A percentile compares a stretch with the other conserved stretches of the same genome.
Conservation (phyloP, 352 stramenopile genomes). For the Pythium myriotylum region DNA sequence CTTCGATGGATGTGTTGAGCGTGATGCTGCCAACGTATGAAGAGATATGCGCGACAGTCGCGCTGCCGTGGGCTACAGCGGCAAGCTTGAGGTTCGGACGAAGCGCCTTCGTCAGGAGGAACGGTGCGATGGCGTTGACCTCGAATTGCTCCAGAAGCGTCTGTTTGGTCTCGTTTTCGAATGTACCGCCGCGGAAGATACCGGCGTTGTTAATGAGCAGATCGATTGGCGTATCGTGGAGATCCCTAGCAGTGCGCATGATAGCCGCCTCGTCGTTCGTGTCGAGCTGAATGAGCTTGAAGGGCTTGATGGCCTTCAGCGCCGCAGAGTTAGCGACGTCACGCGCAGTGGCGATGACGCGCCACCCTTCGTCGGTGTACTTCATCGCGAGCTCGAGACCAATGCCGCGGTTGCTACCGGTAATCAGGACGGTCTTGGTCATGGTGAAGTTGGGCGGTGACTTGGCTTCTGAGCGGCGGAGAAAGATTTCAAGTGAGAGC, state of each 20-base stretch:
- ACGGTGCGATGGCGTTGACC: conserved; percentile 56
- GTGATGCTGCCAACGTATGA: conserved; percentile 47
- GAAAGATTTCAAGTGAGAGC: too few species aligned
- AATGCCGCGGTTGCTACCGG: conserved; percentile 32
- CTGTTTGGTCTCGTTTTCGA: conserved; percentile 36
- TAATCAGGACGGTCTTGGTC: conserved; percentile 33
- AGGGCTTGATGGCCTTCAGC: conserved; percentile 16
- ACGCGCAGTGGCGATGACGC: conserved; percentile 23
- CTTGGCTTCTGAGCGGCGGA: too few species aligned
- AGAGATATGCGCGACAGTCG: conserved; percentile 37
- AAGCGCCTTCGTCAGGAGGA: conserved; percentile 54
- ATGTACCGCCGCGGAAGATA: conserved; percentile 26
- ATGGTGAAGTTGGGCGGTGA: neutral
- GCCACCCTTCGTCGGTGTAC: conserved; percentile 21
- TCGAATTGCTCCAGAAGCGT: conserved; percentile 55
- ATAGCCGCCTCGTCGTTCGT: conserved; percentile 44
- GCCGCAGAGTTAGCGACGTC: conserved; percentile 2
- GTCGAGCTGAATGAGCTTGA: conserved; percentile 43
- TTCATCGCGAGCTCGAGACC: conserved; percentile 27
- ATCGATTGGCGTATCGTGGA: conserved; percentile 44
- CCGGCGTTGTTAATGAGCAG: conserved; percentile 63
- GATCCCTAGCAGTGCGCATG: conserved; percentile 24
- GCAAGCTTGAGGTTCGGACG: conserved; percentile 32
- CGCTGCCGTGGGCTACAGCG: conserved; percentile 12
- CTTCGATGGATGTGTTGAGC: conserved; percentile 27